Conservation (phyloP, 78 protist genomes). For the Dictyostelium purpureum region DNA sequence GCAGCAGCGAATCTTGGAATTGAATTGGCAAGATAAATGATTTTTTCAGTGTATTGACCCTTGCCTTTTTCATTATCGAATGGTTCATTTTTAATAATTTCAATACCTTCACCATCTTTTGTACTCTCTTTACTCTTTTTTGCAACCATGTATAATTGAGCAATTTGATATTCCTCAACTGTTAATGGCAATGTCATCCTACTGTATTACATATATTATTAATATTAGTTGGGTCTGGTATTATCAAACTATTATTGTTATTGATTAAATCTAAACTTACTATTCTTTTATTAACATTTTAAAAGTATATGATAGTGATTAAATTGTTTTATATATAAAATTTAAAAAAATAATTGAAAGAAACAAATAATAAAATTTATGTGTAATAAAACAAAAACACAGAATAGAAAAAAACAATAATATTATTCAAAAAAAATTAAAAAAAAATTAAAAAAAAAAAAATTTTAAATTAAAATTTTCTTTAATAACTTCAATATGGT, state of each 20-base stretch:
- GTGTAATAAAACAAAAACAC: too few relatives aligned
- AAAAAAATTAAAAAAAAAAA: too few relatives aligned
- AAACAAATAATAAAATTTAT: too few relatives aligned
- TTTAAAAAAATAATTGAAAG: too few relatives aligned
- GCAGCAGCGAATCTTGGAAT: constrained; percentile 47
- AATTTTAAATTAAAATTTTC: too few relatives aligned
- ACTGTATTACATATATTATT: background rate
- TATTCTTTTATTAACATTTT: constrained; percentile 40
- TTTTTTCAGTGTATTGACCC: constrained; percentile 76
- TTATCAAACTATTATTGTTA: background rate
- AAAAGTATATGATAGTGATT: background rate
- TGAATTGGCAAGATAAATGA: constrained; percentile 28
- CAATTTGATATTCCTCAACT: constrained; percentile 40
- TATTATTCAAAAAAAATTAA: too few relatives aligned
- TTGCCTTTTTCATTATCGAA: constrained; percentile 67
- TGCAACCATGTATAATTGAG: constrained; percentile 78
- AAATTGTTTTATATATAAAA: too few relatives aligned
- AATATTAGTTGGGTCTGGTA: background rate
- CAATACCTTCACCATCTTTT: constrained; percentile 73
- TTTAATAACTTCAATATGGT: too few relatives aligned
- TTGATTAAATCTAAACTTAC: background rate
- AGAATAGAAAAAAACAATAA: too few relatives aligned
- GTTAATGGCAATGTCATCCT: constrained; percentile 28
- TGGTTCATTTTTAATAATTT: constrained; percentile 69
- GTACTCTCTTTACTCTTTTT: constrained; percentile 46